Base-by-base conservation (phyloP, 257 asterid species). In the Petunia axillaris region DNA sequence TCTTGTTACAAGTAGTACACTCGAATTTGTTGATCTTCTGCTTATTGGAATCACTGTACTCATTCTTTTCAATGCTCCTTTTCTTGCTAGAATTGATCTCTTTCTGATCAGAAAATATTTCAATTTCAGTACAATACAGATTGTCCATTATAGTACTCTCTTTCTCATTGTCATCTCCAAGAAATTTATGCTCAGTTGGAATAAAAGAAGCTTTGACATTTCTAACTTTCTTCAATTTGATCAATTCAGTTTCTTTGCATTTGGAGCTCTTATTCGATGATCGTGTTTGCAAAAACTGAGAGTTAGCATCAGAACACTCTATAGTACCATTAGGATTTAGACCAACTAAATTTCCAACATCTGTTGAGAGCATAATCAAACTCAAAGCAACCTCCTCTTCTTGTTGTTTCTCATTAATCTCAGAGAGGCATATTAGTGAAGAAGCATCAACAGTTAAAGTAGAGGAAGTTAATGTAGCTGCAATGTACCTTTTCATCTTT, bases 351-450 rank as follows among this genome's bases (percentile, higher is more conserved):
- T 81, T 54, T 48, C 90, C 85, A 25, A 77, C 85, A 71, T 94
- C 93, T 80, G 85, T 88, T 1, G 98, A 94, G 35, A 94, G 89
- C 86, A 92, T 74, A 80, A 94, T 89, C 88, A 94, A 87, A 79
- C 97, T 91, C 89, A 91, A 62, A 63, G 97, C 98, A 67, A 92
- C 98, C 76, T 92, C 94, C 82, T 92, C 94, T 36, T 94, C 93
- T 80, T 82, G 87, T 58, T 92, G 25, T 25, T 25, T 25, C 25
- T 25, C 25, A 25, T 25, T 93, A 79, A 85, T 81, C 84, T 90
- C 91, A 75, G 87, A 85, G 38, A 73, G 25, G 25, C 25, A 25
- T 84, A 55, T 83, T 68, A 8, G 87, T 65, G 1, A 84, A 58
- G 4, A 88, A 80, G 81, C 78, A 44, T 81, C 79, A 77, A 58